Conservation (phyloP, 768 basidiomycete species). For the Lepiota brunneoincarnata region DNA sequence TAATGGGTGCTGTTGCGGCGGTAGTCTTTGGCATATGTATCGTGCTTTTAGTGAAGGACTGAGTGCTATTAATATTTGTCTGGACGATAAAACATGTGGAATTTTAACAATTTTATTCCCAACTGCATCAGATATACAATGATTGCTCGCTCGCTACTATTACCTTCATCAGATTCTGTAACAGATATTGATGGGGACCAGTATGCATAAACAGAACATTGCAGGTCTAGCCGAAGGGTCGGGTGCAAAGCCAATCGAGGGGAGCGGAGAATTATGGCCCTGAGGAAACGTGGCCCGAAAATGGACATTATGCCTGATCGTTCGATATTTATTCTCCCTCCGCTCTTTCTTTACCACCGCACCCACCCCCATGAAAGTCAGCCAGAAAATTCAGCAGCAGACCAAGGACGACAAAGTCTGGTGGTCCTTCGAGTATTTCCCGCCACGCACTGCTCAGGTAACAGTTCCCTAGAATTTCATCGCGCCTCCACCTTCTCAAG, state of each 20-base stretch:
- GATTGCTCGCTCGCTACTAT: background rate
- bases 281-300: slow-evolving; percentile 25
- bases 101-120: background rate
- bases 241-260: slow-evolving; percentile 2
- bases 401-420: slow-evolving; percentile 83
- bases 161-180: background rate
- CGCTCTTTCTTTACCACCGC: slow-evolving; percentile 19
- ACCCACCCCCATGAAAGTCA: slow-evolving; percentile 78
- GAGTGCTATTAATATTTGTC: background rate
- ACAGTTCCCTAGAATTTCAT: slow-evolving; percentile 12
- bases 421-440: slow-evolving; percentile 99
- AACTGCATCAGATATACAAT: background rate
- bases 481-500: background rate
- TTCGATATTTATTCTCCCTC: slow-evolving; percentile 18
- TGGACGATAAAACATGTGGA: background rate
- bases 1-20: slow-evolving; percentile 47
- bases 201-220: background rate
- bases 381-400: slow-evolving; percentile 87
- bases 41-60: slow-evolving; percentile 40
- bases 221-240: background rate
- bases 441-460: slow-evolving; percentile 92
- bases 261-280: slow-evolving; percentile 9
- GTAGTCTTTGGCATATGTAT: slow-evolving; percentile 53
- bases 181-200: background rate
- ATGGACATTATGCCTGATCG: slow-evolving; percentile 13